phyloP scores from a whole-genome alignment of 352 stramenopile species.

The Bremia lactucae region DNA sequence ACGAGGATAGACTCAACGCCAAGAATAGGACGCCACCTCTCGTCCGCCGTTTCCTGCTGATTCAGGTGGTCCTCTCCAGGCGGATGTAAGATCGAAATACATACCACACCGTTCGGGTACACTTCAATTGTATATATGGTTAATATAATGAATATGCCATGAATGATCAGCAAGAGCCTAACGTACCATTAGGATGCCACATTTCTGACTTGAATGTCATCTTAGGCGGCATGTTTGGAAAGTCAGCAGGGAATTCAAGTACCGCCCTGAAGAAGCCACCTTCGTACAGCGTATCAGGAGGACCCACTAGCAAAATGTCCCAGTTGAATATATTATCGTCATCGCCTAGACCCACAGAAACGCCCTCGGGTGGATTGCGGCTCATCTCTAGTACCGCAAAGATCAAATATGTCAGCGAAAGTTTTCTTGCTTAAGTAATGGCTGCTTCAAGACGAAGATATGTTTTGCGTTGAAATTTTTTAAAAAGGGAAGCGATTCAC shows the following conservation, averaged over 20 bases:
- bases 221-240: constrained; percentile 97
- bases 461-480: no score
- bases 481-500: constrained; percentile 8
- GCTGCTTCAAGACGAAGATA: neutral
- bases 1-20: constrained; percentile 93
- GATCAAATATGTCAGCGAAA: constrained; percentile 6
- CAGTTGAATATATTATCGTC: constrained; percentile 98
- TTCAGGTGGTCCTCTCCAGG: constrained; percentile 97
- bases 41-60: constrained; percentile 94
- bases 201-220: constrained; percentile 99
- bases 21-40: constrained; percentile 97
- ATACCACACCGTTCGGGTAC: constrained; percentile 96
- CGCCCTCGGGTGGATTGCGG: constrained; percentile 96
- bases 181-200: constrained; percentile 97
- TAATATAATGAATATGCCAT: neutral
- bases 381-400: constrained; percentile 86
- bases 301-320: constrained; percentile 97
- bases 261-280: constrained; percentile 97
- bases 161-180: neutral
- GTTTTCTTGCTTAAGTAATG: neutral
- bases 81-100: constrained; percentile 99
- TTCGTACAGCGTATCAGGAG: constrained; percentile 90
- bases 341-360: constrained; percentile 95
- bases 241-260: constrained; percentile 96
- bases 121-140: constrained; percentile 45